Evolutionary conservation across 2,329 filamentous ascomycete species (phyloP), one percentile per base, ranked within the genome.

Genomic region (Sarocladium oryzae): DNA sequence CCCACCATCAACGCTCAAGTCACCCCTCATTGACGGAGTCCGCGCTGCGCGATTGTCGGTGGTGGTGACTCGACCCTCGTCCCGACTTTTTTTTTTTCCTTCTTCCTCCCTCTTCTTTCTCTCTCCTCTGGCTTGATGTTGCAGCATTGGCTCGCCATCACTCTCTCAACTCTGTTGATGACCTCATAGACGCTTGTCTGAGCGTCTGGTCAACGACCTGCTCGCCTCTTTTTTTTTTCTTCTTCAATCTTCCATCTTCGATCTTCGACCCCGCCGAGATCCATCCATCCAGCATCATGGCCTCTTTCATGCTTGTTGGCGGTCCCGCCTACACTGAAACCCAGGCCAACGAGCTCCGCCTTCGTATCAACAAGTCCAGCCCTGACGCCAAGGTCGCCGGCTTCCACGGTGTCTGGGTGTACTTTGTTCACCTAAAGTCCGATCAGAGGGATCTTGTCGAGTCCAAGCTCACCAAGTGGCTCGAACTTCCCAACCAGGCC

Each of bases 381-480:
- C 57, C 68, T 54, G 66, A 37, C 10, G 41, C 66, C 57, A 72
- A 73, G 61, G 73, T 81, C 54, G 67, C 69, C 54, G 66, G 66
- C 50, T 69, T 84, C 56, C 64, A 69, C 16, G 78, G 79, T 51
- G 70, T 72, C 51, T 83, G 79, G 76, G 66, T 81, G 52, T 88
- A 88, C 72, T 88, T 87, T 61, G 75, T 87, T 53, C 76, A 85
- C 62, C 72, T 84, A 55, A 73, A 75, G 55, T 70, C 70, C 38
- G 68, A 77, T 53, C 61, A 66, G 28, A 56, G 61, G 26, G 64
- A 69, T 54, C 66, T 81, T 67, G 58, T 71, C 67, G 63, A 76
- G 68, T 61, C 69, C 59, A 65, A 69, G 61, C 71, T 58, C 62
- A 63, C 56, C 59, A 61, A 28, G 50, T 62, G 40, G 49, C 63